These are phyloP conservation scores for Debaryomycetaceae sp. DNA, from an alignment of 1,139 yeast genomes.

Conservation along the genomic window DNA sequence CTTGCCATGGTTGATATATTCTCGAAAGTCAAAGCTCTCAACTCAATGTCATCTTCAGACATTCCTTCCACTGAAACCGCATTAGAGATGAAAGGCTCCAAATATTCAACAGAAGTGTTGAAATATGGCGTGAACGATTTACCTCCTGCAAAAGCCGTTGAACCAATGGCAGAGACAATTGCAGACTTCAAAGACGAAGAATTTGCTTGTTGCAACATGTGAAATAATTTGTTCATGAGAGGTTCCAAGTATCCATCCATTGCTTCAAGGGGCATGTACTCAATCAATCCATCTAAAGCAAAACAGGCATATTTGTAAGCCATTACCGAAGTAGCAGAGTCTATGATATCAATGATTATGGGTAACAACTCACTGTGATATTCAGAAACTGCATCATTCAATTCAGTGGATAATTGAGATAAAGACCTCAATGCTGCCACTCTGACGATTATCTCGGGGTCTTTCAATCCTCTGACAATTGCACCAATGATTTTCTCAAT, in stretches of 20 bases:
- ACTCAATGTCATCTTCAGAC: conserved; percentile 75
- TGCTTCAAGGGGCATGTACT: conserved; percentile 85
- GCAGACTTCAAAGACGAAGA: conserved; percentile 75
- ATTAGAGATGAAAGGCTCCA: conserved; percentile 74
- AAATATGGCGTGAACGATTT: conserved; percentile 83
- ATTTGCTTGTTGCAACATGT: conserved; percentile 68
- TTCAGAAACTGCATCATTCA: conserved; percentile 80
- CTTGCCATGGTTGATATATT: conserved; percentile 93
- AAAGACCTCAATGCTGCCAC: conserved; percentile 85
- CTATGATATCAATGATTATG: conserved; percentile 81
- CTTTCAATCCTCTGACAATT: conserved; percentile 73
- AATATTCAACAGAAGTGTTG: conserved; percentile 69
- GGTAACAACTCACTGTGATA: conserved; percentile 83
- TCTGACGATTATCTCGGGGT: conserved; percentile 71
- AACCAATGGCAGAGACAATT: conserved; percentile 93
- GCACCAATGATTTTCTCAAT: conserved; percentile 70
- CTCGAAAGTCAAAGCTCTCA: conserved; percentile 89
- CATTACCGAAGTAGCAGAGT: conserved; percentile 76
- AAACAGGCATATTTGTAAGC: conserved; percentile 88
- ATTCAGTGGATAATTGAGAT: conserved; percentile 73
- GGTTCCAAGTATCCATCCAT: conserved; percentile 80
- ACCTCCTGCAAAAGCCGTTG: conserved; percentile 95
- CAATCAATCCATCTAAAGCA: conserved; percentile 89
- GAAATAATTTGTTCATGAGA: conserved; percentile 83
- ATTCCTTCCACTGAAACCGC: conserved; percentile 66